These are phyloP conservation scores for Chalciporus piperatus DNA, from an alignment of 768 basidiomycete species.

Conservation along the genomic window DNA sequence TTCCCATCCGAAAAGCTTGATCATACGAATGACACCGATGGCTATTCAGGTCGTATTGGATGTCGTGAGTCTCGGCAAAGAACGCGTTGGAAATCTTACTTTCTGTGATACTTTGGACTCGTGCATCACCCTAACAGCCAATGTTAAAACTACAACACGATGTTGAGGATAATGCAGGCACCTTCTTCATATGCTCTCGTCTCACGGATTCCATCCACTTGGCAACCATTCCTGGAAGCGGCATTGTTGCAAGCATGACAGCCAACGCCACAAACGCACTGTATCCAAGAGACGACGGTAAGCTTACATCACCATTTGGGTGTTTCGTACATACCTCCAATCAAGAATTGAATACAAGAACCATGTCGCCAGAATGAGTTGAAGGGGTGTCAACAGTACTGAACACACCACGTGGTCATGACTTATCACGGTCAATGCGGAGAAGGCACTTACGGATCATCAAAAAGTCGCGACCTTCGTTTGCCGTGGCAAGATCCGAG, in stretches of 20 bases:
- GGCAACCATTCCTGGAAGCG: constrained; percentile 56
- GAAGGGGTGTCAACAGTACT: constrained; percentile 11
- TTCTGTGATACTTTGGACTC: constrained; percentile 62
- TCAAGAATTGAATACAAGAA: constrained; percentile 49
- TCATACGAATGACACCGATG: constrained; percentile 47
- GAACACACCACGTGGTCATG: too few species aligned
- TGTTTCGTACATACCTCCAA: constrained; percentile 33
- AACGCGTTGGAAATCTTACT: constrained; percentile 32
- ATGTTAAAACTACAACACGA: too few species aligned
- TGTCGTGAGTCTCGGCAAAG: neutral
- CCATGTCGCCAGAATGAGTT: constrained; percentile 30
- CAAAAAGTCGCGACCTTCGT: constrained; percentile 19
- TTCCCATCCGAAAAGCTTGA: constrained; percentile 45
- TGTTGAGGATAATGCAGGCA: neutral
- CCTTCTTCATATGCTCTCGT: constrained; percentile 46
- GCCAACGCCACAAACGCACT: constrained; percentile 51
- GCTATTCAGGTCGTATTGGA: constrained; percentile 29
- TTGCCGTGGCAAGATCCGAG: constrained; percentile 31
- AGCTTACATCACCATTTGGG: too few species aligned
- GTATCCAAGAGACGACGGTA: neutral
- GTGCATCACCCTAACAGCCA: constrained; percentile 46
- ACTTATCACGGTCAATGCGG: neutral
- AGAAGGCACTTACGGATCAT: neutral
- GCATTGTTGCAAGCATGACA: constrained; percentile 50
- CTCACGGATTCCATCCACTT: constrained; percentile 49